phyloP scores from a whole-genome alignment of 495 filamentous ascomycete genomes.

The Penicillium cataractarum region DNA sequence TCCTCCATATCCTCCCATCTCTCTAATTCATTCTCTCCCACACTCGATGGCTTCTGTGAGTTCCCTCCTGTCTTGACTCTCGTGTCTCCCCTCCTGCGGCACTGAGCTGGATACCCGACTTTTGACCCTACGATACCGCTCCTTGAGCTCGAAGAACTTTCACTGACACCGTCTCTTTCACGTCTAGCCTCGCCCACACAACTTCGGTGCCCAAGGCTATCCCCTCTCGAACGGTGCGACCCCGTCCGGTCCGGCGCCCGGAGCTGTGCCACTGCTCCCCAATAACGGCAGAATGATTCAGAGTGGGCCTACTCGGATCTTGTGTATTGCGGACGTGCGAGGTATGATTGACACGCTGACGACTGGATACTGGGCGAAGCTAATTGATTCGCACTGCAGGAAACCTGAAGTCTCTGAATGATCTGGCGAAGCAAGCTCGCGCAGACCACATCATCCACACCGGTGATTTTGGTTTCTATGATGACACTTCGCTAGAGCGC shows the following conservation, averaged over 20 bases:
- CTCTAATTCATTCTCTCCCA: slow-evolving; percentile 15
- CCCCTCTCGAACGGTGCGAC: slow-evolving; percentile 52
- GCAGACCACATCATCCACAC: slow-evolving; percentile 98
- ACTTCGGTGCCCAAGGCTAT: slow-evolving; percentile 54
- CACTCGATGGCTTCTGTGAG: slow-evolving; percentile 59
- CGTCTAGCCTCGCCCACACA: slow-evolving; percentile 50
- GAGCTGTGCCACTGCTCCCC: slow-evolving; percentile 58
- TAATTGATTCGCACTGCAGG: slow-evolving; percentile 57
- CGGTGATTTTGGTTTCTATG: slow-evolving; percentile 99
- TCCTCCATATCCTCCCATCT: slow-evolving; percentile 10
- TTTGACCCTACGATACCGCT: slow-evolving; percentile 2
- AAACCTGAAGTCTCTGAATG: slow-evolving; percentile 93
- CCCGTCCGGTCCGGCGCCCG: slow-evolving; percentile 51
- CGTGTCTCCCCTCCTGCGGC: slow-evolving; percentile 23
- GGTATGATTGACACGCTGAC: slow-evolving; percentile 56
- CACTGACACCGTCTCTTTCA: slow-evolving; percentile 13
- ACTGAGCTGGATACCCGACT: slow-evolving; percentile 18
- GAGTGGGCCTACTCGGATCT: slow-evolving; percentile 78
- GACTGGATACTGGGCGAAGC: background rate
- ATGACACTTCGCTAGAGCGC: slow-evolving; percentile 90
- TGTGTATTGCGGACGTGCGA: slow-evolving; percentile 98
- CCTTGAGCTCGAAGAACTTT: background rate
- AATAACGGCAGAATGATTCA: slow-evolving; percentile 80
- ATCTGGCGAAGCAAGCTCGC: slow-evolving; percentile 87
- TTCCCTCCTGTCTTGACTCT: slow-evolving; percentile 28